Evolutionary conservation across 2,329 filamentous ascomycete species (phyloP), one percentile per base, ranked within the genome.

Genomic region (Hypoxylon sp.): DNA sequence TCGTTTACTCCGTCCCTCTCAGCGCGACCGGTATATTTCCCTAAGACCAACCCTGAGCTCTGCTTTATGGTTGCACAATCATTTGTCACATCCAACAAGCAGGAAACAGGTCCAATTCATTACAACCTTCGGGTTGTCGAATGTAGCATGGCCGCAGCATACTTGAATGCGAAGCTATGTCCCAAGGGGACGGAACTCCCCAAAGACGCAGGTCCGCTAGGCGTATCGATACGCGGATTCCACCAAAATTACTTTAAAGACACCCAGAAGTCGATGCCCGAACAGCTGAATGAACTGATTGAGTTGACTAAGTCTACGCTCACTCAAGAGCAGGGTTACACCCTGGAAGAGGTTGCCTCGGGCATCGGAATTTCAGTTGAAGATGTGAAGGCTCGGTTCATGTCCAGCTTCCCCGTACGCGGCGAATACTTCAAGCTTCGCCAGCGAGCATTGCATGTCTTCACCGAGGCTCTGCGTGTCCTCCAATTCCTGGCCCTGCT

Each of bases 91-190:
- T 93, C 95, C 4, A 94, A 98, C 84, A 99, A 99, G 83, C 93
- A 96, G 77, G 92, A 95, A 68, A 97, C 95, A 1, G 96, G 92
- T 0, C 95, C 95, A 0, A 91, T 97, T 70, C 93, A 95, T 85
- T 99, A 98, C 85, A 99, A 99, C 80, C 88, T 99, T 24, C 92
- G 96, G 29, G 96, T 99, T 1, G 96, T 98, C 39, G 96, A 99
- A 82, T 97, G 93, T 82, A 96, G 92, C 59, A 87, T 99, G 32
- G 96, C 96, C 2, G 94, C 96, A 2, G 87, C 87, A 24, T 89
- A 88, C 75, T 84, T 91, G 66, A 85, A 90, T 72, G 87, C 88
- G 27, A 82, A 83, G 27, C 81, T 89, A 64, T 88, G 86, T 78
- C 85, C 87, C 10, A 77, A 84, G 0, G 84, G 83, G 37, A 89